Conservation (phyloP, 805 yeast species). For the Lachancea nothofagi region DNA sequence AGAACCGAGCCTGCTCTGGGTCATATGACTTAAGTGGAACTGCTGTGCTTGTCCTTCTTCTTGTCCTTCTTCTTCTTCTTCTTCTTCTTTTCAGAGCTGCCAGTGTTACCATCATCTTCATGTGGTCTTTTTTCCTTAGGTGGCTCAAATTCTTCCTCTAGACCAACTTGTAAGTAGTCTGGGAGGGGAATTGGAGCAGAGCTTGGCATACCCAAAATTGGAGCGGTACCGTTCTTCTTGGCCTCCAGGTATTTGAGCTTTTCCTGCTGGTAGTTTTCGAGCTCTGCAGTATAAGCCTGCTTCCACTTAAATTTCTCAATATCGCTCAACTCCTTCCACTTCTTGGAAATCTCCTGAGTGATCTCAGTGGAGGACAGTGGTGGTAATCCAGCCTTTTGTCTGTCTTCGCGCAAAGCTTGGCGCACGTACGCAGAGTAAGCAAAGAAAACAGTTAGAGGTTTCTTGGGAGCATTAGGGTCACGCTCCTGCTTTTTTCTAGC, state of each 20-base stretch:
- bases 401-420: slow-evolving; percentile 62
- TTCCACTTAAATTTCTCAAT: slow-evolving; percentile 70
- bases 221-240: slow-evolving; percentile 37
- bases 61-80: slow-evolving; percentile 51
- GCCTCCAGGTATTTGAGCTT: slow-evolving; percentile 44
- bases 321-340: slow-evolving; percentile 72
- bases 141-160: slow-evolving; percentile 19
- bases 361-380: slow-evolving; percentile 70
- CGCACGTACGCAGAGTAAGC: slow-evolving; percentile 71
- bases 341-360: slow-evolving; percentile 69
- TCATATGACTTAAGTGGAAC: slow-evolving; percentile 1
- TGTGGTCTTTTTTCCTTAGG: slow-evolving; percentile 36
- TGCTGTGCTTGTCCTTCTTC: slow-evolving; percentile 36
- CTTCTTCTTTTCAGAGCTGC: slow-evolving; percentile 37
- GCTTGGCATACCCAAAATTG: slow-evolving; percentile 27
- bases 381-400: slow-evolving; percentile 52
- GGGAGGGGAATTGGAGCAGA: slow-evolving; percentile 41
- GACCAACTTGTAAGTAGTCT: slow-evolving; percentile 23
- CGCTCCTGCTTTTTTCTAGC: slow-evolving; percentile 47
- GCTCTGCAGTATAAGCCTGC: slow-evolving; percentile 43
- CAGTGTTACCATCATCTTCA: slow-evolving; percentile 30
- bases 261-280: slow-evolving; percentile 40
- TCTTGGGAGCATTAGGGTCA: slow-evolving; percentile 95
- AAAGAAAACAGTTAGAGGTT: slow-evolving; percentile 85
- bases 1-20: not conserved